phyloP scores from a whole-genome alignment of 352 stramenopile species.

The Phytophthora fragariae region DNA sequence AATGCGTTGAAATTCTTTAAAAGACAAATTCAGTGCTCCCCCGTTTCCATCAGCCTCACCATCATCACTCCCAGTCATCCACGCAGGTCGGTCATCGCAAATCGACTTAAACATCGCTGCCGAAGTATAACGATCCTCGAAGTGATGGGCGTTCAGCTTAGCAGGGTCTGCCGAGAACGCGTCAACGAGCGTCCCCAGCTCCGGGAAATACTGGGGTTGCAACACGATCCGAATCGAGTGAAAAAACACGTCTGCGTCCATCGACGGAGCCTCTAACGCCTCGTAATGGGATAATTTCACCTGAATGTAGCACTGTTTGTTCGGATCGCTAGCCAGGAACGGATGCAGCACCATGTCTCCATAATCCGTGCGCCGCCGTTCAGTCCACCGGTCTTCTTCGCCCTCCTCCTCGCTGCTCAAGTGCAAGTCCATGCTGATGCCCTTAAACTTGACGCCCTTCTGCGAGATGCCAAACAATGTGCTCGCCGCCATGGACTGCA shows the following conservation, averaged over 20 bases:
- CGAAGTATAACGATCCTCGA: slow-evolving; percentile 42
- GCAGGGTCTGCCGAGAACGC: slow-evolving; percentile 53
- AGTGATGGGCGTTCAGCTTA: slow-evolving; percentile 23
- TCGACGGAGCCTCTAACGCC: slow-evolving; percentile 65
- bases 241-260: slow-evolving; percentile 87
- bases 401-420: slow-evolving; percentile 64
- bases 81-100: slow-evolving; percentile 68
- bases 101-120: slow-evolving; percentile 79
- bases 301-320: slow-evolving; percentile 82
- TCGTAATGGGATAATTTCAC: slow-evolving; percentile 86
- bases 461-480: slow-evolving; percentile 86
- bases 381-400: slow-evolving; percentile 41
- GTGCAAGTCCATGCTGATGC: slow-evolving; percentile 83
- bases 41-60: slow-evolving; percentile 34
- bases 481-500: slow-evolving; percentile 84
- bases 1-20: slow-evolving; percentile 87
- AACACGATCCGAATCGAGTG: slow-evolving; percentile 83
- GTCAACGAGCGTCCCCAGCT: slow-evolving; percentile 76
- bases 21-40: slow-evolving; percentile 64
- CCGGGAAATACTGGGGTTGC: slow-evolving; percentile 81
- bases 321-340: slow-evolving; percentile 74
- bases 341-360: slow-evolving; percentile 61
- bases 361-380: slow-evolving; percentile 38
- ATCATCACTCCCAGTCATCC: slow-evolving; percentile 56
- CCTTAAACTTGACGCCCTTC: slow-evolving; percentile 87